Evolutionary conservation across 1,284 basidiomycete species (phyloP), one percentile per base, ranked within the genome.

Genomic region (Cryptococcus neoformans): DNA sequence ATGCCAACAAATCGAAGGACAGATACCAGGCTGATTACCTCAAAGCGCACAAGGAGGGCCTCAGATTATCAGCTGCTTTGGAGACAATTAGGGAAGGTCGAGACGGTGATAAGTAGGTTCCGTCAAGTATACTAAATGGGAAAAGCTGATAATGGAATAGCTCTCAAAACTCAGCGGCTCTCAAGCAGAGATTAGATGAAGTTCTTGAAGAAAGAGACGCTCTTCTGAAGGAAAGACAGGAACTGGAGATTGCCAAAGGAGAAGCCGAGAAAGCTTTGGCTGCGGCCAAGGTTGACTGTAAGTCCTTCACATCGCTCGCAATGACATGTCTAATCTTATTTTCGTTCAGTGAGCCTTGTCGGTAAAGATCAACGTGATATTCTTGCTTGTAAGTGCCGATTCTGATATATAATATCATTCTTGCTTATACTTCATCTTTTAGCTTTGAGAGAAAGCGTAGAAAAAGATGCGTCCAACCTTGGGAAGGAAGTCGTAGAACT

Each of bases 11-110:
- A 62, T 88, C 91, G 85, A 94, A 95, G 79, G 81, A 85, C 40
- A 82, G 90, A 35, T 97, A 97, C 68, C 92, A 97, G 76, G 80
- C 81, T 11, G 93, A 97, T 72, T 96, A 94, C 72, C 80, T 97
- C 9, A 82, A 85, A 3, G 87, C 88, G 34, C 91, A 94, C 74
- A 82, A 90, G 34, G 88, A 90, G 75, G 89, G 88, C 72, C 81
- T 96, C 28, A 82, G 90, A 3, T 74, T 95, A 35, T 86, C 90
- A 71, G 85, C 86, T 50, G 84, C 92, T 69, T 78, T 97, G 61
- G 92, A 98, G 66, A 88, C 92, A 70, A 93, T 97, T 64, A 81
- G 89, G 49, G 89, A 38, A 10, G 28, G 39, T 36, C 8, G 11
- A 47, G 10, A 11, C 4, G 28, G 21, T 35, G 16, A 44, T 11